Base-by-base conservation (phyloP, 2,329 filamentous ascomycete species). In the Aureobasidium melanogenum region DNA sequence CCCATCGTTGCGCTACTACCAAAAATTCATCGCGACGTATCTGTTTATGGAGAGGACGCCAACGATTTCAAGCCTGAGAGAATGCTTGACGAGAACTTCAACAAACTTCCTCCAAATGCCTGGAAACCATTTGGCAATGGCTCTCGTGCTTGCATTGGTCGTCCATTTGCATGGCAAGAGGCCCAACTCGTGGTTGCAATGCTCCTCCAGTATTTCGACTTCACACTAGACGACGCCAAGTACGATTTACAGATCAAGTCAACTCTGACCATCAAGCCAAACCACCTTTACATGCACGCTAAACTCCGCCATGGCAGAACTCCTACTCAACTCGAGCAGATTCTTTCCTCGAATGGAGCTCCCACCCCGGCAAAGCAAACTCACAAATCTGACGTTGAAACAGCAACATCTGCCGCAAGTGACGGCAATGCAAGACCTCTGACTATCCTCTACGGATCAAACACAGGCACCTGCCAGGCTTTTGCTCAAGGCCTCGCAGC, bases 151-250 rank as follows among this genome's bases (percentile, higher is more conserved):
- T 92, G 88, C 66, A 91, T 91, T 63, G 88, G 88, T 4, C 77
- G 87, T 1, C 79, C 83, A 0, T 91, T 91, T 69, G 87, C 88
- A 1, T 88, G 85, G 85, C 88, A 92, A 69, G 88, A 92, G 72
- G 79, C 82, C 1, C 69, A 87, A 5, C 73, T 89, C 0, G 79
- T 81, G 9, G 76, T 85, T 66, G 83, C 84, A 0, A 79, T 88
- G 66, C 69, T 89, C 14, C 76, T 91, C 62, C 87, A 90, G 67
- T 88, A 86, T 67, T 89, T 91, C 74, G 82, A 89, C 66, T 83
- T 91, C 63, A 76, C 78, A 52, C 71, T 85, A 60, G 81, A 82
- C 41, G 82, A 91, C 63, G 81, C 85, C 0, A 77, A 75, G 64
- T 88, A 88, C 65, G 69, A 79, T 39, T 71, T 88, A 15, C 68